These are phyloP conservation scores for Silene uniflora DNA, from an alignment of 148 eudicot genomes.

Conservation along the genomic window DNA sequence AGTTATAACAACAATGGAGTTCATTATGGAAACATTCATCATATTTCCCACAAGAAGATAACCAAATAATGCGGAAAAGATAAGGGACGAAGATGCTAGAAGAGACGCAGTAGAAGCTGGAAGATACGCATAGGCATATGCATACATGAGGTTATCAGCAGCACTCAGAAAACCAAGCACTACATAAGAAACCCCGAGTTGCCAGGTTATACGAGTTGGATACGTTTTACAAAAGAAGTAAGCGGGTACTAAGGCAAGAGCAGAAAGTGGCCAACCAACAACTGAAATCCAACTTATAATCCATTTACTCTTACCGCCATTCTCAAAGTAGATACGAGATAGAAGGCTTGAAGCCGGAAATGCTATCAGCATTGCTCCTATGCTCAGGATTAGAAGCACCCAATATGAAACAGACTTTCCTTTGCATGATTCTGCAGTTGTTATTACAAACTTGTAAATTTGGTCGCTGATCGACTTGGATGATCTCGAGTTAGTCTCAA, in stretches of 20 bases:
- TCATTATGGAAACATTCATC: slow-evolving; percentile 54
- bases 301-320: slow-evolving; percentile 83
- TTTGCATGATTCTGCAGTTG: slow-evolving; percentile 34
- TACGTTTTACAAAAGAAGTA: slow-evolving; percentile 38
- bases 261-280: slow-evolving; percentile 76
- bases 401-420: slow-evolving; percentile 64
- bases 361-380: slow-evolving; percentile 59
- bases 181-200: slow-evolving; percentile 44
- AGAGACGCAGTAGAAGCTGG: slow-evolving; percentile 88
- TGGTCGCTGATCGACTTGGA: slow-evolving; percentile 25
- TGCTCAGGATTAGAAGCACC: slow-evolving; percentile 55
- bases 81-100: slow-evolving; percentile 68
- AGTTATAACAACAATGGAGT: slow-evolving; percentile 58
- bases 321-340: slow-evolving; percentile 59
- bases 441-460: slow-evolving; percentile 24
- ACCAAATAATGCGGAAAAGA: slow-evolving; percentile 68
- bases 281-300: slow-evolving; percentile 76
- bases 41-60: slow-evolving; percentile 58
- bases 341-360: slow-evolving; percentile 33
- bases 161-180: slow-evolving; percentile 66
- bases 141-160: slow-evolving; percentile 74
- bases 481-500: slow-evolving; percentile 24
- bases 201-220: slow-evolving; percentile 53
- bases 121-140: slow-evolving; percentile 76
- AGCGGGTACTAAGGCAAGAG: slow-evolving; percentile 41